phyloP scores from a whole-genome alignment of 208 protist genomes.

The Wallacemonas rigidus region DNA sequence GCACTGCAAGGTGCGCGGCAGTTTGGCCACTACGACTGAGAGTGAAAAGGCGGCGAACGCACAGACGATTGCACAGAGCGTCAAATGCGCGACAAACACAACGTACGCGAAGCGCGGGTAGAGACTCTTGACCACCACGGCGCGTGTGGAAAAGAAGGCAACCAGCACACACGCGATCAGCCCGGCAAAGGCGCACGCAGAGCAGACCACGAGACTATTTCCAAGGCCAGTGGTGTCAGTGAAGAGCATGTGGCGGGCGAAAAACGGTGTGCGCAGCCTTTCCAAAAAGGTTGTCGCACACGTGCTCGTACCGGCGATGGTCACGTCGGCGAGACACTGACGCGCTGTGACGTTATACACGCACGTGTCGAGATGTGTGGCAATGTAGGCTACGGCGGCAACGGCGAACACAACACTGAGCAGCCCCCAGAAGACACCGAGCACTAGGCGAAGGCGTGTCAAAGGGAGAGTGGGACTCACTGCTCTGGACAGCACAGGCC shows the following conservation, averaged over 20 bases:
- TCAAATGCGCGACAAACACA: slow-evolving; percentile 40
- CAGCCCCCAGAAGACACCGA: slow-evolving; percentile 43
- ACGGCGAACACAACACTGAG: slow-evolving; percentile 42
- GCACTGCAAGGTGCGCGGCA: slow-evolving; percentile 31
- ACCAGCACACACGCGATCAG: slow-evolving; percentile 34
- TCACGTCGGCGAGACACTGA: slow-evolving; percentile 20
- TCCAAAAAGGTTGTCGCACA: slow-evolving; percentile 13
- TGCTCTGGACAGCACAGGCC: slow-evolving; percentile 41
- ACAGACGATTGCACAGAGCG: slow-evolving; percentile 36
- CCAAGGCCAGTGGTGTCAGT: slow-evolving; percentile 28
- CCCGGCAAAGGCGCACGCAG: slow-evolving; percentile 46
- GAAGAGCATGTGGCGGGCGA: slow-evolving; percentile 37
- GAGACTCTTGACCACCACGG: slow-evolving; percentile 39
- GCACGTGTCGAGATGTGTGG: slow-evolving; percentile 27
- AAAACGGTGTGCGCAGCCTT: not conserved
- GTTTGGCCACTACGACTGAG: slow-evolving; percentile 26
- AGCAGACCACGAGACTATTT: slow-evolving; percentile 43
- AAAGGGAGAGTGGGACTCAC: slow-evolving; percentile 34
- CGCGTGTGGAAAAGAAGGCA: slow-evolving; percentile 62
- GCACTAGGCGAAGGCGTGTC: slow-evolving; percentile 43
- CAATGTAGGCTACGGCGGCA: slow-evolving; percentile 43
- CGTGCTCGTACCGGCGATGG: not conserved
- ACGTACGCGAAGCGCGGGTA: slow-evolving; percentile 54
- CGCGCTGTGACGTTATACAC: slow-evolving; percentile 16
- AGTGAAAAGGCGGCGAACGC: slow-evolving; percentile 60